Percentiles rank a stretch among this genome's conserved stretches.
Conservation (phyloP, 148 eudicot species). For the Diospyros kaki region DNA sequence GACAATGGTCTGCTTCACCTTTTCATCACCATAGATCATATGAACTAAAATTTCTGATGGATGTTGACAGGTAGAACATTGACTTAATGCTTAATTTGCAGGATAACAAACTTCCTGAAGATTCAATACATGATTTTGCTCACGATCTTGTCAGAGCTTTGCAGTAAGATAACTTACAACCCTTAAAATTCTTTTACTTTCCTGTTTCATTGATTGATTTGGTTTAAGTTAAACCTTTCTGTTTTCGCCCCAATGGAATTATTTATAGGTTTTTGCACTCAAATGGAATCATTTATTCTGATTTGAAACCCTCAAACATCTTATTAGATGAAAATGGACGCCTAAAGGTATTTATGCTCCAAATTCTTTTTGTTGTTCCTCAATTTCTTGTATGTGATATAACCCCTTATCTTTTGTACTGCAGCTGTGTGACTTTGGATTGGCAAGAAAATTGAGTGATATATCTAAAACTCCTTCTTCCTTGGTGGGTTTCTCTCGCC, state of each 20-base stretch:
- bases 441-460: slow-evolving; percentile 85
- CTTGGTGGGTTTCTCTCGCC: slow-evolving; percentile 38
- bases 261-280: slow-evolving; percentile 77
- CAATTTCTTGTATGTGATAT: not conserved
- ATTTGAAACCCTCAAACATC: slow-evolving; percentile 92
- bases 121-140: slow-evolving; percentile 83
- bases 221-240: slow-evolving; percentile 5
- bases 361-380: not conserved
- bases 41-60: not conserved
- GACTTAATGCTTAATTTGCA: slow-evolving; percentile 24
- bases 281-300: slow-evolving; percentile 89
- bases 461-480: slow-evolving; percentile 68
- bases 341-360: slow-evolving; percentile 49
- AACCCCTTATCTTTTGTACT: slow-evolving; percentile 15
- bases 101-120: slow-evolving; percentile 96
- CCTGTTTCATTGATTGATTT: not conserved
- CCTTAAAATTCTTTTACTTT: not conserved
- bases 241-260: not conserved
- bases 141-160: slow-evolving; percentile 67
- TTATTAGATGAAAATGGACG: slow-evolving; percentile 92
- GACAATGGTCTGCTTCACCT: slow-evolving; percentile 4
- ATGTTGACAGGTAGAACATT: not conserved
- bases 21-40: not conserved
- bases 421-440: slow-evolving; percentile 95
- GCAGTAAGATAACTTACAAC: slow-evolving; percentile 49